Conservation (phyloP, 2,329 filamentous ascomycete species). For the Aspergillus vadensis region DNA sequence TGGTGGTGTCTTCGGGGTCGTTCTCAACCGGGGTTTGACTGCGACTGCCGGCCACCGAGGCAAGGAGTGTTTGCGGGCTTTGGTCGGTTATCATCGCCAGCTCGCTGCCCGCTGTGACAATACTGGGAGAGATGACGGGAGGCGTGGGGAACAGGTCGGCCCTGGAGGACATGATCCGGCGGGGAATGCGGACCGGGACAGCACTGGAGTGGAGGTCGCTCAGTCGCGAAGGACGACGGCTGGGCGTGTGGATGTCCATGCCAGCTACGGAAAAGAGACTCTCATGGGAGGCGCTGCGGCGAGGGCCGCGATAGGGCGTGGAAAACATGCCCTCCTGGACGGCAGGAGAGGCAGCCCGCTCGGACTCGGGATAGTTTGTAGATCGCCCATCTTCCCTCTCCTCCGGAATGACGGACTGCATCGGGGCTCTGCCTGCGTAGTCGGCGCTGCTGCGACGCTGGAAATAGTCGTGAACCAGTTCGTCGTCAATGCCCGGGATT, state of each 20-base stretch:
- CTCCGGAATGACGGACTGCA: constrained; percentile 42
- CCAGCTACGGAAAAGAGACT: constrained; percentile 84
- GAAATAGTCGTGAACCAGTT: constrained; percentile 16
- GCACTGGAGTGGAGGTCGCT: constrained; percentile 55
- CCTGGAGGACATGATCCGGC: constrained; percentile 49
- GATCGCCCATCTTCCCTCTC: constrained; percentile 38
- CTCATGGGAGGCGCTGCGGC: constrained; percentile 75
- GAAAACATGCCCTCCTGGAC: constrained; percentile 28
- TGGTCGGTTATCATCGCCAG: constrained; percentile 25
- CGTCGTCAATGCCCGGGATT: constrained; percentile 18
- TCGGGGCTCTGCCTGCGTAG: constrained; percentile 20
- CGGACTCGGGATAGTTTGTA: constrained; percentile 18
- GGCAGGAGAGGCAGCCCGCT: constrained; percentile 14
- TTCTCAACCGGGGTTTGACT: constrained; percentile 23
- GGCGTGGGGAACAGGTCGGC: constrained; percentile 43
- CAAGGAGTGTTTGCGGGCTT: constrained; percentile 38
- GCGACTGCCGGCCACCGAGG: constrained; percentile 37
- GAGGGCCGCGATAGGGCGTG: constrained; percentile 51
- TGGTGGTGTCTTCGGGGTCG: constrained; percentile 25
- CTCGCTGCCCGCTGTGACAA: constrained; percentile 37
- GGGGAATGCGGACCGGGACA: constrained; percentile 45
- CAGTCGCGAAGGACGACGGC: constrained; percentile 74
- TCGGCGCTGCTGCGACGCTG: constrained; percentile 7
- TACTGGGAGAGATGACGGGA: constrained; percentile 42
- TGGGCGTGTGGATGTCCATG: constrained; percentile 85